Percentiles rank a stretch among this genome's conserved stretches.
These are phyloP conservation scores for Isabelozyma pseudorhagii DNA, from an alignment of 805 yeast genomes.

Conservation along the genomic window DNA sequence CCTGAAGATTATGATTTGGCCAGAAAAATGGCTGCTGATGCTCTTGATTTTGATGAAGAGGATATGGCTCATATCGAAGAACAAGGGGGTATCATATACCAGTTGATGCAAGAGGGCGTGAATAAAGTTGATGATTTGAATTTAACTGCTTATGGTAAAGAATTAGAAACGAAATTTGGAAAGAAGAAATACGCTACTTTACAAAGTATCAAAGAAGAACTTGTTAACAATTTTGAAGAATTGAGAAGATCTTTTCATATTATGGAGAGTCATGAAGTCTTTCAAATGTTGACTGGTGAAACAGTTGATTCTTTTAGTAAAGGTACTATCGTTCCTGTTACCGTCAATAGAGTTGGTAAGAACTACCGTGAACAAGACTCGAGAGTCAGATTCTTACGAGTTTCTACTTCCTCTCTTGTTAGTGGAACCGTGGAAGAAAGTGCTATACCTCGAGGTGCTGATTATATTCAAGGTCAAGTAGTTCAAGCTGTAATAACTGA, in stretches of 20 bases:
- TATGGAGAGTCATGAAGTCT: conserved; percentile 68
- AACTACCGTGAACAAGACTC: conserved; percentile 52
- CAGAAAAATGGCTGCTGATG: conserved; percentile 97
- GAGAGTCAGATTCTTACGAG: conserved; percentile 39
- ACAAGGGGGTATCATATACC: conserved; percentile 77
- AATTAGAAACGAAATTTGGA: conserved; percentile 69
- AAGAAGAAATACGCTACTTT: conserved; percentile 75
- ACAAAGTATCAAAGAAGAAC: conserved; percentile 81
- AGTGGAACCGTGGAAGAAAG: conserved; percentile 45
- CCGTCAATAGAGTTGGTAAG: conserved; percentile 66
- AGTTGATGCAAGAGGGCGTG: conserved; percentile 68
- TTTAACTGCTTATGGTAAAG: conserved; percentile 88
- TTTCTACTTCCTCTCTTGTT: conserved; percentile 38
- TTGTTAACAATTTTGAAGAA: conserved; percentile 85
- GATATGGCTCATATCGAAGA: conserved; percentile 77
- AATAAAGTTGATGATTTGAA: conserved; percentile 80
- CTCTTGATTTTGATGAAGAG: conserved; percentile 93
- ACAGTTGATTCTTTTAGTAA: conserved; percentile 61
- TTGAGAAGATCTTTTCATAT: conserved; percentile 68
- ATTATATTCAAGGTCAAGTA: conserved; percentile 64
- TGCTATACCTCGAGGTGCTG: conserved; percentile 43
- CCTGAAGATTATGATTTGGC: conserved; percentile 98
- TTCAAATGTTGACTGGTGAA: conserved; percentile 89
- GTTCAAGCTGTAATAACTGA: conserved; percentile 75
- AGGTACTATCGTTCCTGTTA: conserved; percentile 75